Evolutionary conservation across 2,329 filamentous ascomycete genomes (phyloP).

Genomic region (Fusarium poae): DNA sequence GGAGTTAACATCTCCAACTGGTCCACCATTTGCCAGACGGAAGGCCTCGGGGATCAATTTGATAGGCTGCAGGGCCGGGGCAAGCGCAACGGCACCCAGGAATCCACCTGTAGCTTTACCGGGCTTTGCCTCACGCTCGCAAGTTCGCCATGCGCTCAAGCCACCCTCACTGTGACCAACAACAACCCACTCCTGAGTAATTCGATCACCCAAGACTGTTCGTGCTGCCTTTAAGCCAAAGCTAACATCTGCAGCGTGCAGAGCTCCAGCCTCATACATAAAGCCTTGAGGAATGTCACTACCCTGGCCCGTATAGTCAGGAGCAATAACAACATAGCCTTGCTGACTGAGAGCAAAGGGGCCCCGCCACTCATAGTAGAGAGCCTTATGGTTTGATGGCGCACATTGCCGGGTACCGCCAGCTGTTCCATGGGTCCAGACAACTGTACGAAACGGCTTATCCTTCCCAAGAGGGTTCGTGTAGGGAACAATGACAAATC

Average conservation of each 20-base stretch:
- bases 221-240: slow-evolving; percentile 8
- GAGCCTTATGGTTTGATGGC: slow-evolving; percentile 5
- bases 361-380: slow-evolving; percentile 18
- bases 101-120: slow-evolving; percentile 18
- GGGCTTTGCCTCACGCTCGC: slow-evolving; percentile 8
- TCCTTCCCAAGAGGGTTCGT: slow-evolving; percentile 14
- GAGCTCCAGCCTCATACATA: slow-evolving; percentile 23
- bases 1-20: slow-evolving; percentile 18
- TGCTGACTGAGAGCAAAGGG: background rate
- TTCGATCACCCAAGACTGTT: background rate
- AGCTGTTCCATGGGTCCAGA: slow-evolving; percentile 28
- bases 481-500: slow-evolving; percentile 12
- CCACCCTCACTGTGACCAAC: slow-evolving; percentile 27
- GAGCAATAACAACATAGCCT: slow-evolving; percentile 13
- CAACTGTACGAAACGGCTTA: slow-evolving; percentile 21
- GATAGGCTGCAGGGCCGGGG: slow-evolving; percentile 19
- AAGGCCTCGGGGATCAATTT: slow-evolving; percentile 26
- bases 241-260: slow-evolving; percentile 20
- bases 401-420: slow-evolving; percentile 20
- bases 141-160: slow-evolving; percentile 19
- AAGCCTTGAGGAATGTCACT: slow-evolving; percentile 24
- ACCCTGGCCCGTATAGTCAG: slow-evolving; percentile 23
- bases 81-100: slow-evolving; percentile 7
- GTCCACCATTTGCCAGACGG: slow-evolving; percentile 6
- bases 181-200: slow-evolving; percentile 18